Evolutionary conservation across 345 rosid genomes (phyloP), one percentile per base, ranked within the genome.

Genomic region (Gossypium bickii): DNA sequence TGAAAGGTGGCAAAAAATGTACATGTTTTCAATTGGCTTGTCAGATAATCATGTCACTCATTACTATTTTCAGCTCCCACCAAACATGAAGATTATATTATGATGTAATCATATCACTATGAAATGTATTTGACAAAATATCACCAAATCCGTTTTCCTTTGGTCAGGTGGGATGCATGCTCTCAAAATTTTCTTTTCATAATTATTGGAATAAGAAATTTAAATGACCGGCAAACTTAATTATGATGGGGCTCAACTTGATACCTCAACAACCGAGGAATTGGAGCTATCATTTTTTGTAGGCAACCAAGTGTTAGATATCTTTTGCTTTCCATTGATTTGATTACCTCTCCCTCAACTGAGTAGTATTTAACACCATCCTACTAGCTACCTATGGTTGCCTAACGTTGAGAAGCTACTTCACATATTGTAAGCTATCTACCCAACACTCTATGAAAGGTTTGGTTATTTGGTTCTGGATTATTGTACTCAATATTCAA

Each of bases 271-370:
- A 48, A 53, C 44, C 72, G 16, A 68, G 57, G 72, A 49, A 25
- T 68, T 25, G 34, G 24, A 68, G 44, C 58, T 27, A 25, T 48
- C 8, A 22, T 57, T 9, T 20, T 22, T 13, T 16, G 2, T 68
- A 49, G 72, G 44, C 58, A 68, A 25, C 24, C 60, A 70, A 17
- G 73, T 10, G 44, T 17, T 70, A 27, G 72, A 25, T 68, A 22
- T 15, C 44, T 67, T 12, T 65, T 20, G 34, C 34, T 66, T 70
- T 70, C 60, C 59, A 69, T 20, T 17, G 44, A 68, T 25, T 49
- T 16, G 16, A 51, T 52, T 17, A 9, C 2, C 47, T 34, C 60
- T 24, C 53, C 53, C 22, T 66, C 45, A 7, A 24, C 9, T 7
- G 18, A 2, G 10, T 22, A 12, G 16, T 29, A 61, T 61, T 61